A percentile compares a stretch with the other conserved stretches of the same genome.
Conservation (phyloP, 108 stramenopile genomes). For the Licmophora abbreviata region DNA sequence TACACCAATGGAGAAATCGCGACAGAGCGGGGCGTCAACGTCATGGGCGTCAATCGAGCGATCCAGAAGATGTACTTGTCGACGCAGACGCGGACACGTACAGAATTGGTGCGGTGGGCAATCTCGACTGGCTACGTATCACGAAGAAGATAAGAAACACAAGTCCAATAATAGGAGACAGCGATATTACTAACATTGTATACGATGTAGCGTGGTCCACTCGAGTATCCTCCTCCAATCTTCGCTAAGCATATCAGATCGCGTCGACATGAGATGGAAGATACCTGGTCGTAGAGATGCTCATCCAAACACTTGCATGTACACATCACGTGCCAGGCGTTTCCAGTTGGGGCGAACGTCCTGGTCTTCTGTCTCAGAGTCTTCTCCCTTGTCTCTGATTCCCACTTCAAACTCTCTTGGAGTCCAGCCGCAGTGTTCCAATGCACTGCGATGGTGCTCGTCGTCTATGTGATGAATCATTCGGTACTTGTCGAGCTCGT, state of each 20-base stretch:
- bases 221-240: too few relatives aligned
- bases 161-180: too few relatives aligned
- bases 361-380: conserved; percentile 3
- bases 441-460: conserved; percentile 36
- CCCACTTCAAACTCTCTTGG: conserved; percentile 55
- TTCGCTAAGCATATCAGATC: too few relatives aligned
- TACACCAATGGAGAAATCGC: conserved; percentile 42
- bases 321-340: conserved; percentile 1
- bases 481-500: conserved; percentile 58
- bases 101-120: conserved; percentile 60
- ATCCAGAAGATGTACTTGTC: conserved; percentile 22
- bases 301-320: conserved; percentile 4
- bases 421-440: conserved; percentile 62
- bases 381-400: conserved; percentile 1
- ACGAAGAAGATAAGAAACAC: conserved; percentile 17
- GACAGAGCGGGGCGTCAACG: conserved; percentile 7
- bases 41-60: conserved; percentile 12
- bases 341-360: not conserved
- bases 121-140: conserved; percentile 34
- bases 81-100: conserved; percentile 32
- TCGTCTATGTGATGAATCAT: conserved; percentile 76
- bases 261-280: too few relatives aligned
- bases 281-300: too few relatives aligned
- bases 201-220: too few relatives aligned
- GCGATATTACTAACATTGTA: too few relatives aligned